These are phyloP conservation scores for Boletus subparvulus DNA, from an alignment of 768 basidiomycete genomes.

Conservation along the genomic window DNA sequence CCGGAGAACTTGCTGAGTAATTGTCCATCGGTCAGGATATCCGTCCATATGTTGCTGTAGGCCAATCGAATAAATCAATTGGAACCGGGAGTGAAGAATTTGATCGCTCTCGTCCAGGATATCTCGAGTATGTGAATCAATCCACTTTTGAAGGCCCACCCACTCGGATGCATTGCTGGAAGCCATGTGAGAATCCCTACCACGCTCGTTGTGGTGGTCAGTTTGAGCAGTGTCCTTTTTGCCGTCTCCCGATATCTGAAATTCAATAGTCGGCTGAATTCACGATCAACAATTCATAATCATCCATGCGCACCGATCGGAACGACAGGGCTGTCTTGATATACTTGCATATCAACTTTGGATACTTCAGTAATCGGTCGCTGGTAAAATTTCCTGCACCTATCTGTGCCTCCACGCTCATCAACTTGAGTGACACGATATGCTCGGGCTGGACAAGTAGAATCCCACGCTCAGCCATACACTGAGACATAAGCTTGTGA, in stretches of 20 bases:
- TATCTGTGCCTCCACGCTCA: constrained; percentile 37
- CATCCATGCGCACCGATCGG: background rate
- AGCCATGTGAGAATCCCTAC: too few relatives aligned
- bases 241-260: background rate
- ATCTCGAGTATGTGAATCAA: constrained; percentile 14
- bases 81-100: constrained; percentile 22
- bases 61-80: constrained; percentile 26
- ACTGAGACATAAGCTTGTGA: constrained; percentile 34
- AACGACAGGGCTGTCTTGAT: background rate
- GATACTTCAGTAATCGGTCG: constrained; percentile 12
- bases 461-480: constrained; percentile 37
- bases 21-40: constrained; percentile 30
- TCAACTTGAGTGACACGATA: constrained; percentile 46
- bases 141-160: constrained; percentile 11
- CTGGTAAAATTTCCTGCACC: background rate
- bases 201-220: too few relatives aligned
- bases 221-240: fast-evolving
- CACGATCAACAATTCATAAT: background rate
- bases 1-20: constrained; percentile 26
- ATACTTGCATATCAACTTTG: background rate
- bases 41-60: constrained; percentile 20
- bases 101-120: constrained; percentile 25
- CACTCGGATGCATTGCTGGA: constrained; percentile 4
- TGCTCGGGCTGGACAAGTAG: constrained; percentile 51
- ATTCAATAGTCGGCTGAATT: background rate